Evolutionary conservation across 768 basidiomycete species (phyloP), one percentile per base, ranked within the genome.

Genomic region (Tricholoma matsutake): DNA sequence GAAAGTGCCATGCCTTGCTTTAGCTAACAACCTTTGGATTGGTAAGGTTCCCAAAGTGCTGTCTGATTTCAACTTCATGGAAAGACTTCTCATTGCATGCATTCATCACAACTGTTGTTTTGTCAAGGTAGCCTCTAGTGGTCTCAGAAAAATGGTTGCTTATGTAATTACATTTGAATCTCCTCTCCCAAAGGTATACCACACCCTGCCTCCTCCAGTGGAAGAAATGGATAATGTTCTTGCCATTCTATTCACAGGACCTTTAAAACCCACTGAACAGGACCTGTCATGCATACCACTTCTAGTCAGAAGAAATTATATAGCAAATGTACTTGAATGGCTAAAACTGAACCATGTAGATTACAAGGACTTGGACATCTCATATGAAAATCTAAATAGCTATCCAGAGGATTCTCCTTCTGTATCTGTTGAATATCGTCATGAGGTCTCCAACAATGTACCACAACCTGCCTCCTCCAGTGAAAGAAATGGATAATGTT

Each of bases 221-320:
- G 64, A 66, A 6, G 73, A 76, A 3, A 39, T 76, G 1, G 68
- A 72, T 57, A 71, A 76, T 18, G 66, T 72, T 0, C 57, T 78
- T 1, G 74, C 73, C 7, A 62, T 76, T 56, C 45, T 78, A 8
- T 77, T n/a, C n/a, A n/a, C n/a, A n/a, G n/a, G n/a, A n/a, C n/a
- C n/a, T n/a, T n/a, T n/a, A n/a, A n/a, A n/a, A n/a, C n/a, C n/a
- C n/a, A n/a, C n/a, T n/a, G n/a, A n/a, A n/a, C n/a, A n/a, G n/a
- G n/a, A n/a, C n/a, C n/a, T n/a, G n/a, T n/a, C n/a, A n/a, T n/a
- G n/a, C n/a, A n/a, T n/a, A n/a, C n/a, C n/a, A n/a, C n/a, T n/a
- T n/a, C n/a, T n/a, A n/a, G n/a, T n/a, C n/a, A n/a, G n/a, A n/a
- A n/a, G n/a, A n/a, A n/a, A n/a, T n/a, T n/a, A n/a, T n/a, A n/a